Conservation (phyloP, 2,329 filamentous ascomycete genomes). For the Plectosphaerella cucumerina region DNA sequence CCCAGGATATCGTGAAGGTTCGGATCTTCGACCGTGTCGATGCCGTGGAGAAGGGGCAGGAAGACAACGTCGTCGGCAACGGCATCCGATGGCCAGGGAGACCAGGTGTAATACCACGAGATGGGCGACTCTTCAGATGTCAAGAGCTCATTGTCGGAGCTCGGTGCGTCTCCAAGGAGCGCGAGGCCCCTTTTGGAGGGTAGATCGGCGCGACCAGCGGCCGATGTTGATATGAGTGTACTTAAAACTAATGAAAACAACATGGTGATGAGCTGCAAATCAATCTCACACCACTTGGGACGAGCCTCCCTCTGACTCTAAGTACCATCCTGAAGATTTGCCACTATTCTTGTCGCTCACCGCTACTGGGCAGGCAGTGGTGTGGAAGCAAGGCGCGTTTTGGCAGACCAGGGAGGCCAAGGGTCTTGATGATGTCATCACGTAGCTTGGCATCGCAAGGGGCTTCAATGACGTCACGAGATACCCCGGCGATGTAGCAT, state of each 20-base stretch:
- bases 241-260: conserved; percentile 2
- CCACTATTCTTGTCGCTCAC: no score
- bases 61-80: conserved; percentile 25
- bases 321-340: no score
- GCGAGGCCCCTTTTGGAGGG: conserved; percentile 10
- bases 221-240: not conserved
- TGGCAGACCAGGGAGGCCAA: no score
- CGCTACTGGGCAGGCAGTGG: no score
- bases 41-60: conserved; percentile 31
- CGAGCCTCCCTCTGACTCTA: no score
- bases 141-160: conserved; percentile 27
- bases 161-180: conserved; percentile 9
- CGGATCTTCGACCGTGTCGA: conserved; percentile 24
- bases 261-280: not conserved
- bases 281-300: no score
- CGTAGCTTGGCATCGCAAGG: no score
- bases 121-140: conserved; percentile 30
- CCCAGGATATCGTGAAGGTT: conserved; percentile 20
- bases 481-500: no score
- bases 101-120: conserved; percentile 40
- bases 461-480: no score
- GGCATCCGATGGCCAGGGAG: conserved; percentile 20
- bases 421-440: no score
- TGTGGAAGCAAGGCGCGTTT: no score
- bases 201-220: conserved; percentile 4